Evolutionary conservation across 768 basidiomycete genomes (phyloP), one percentile per base, ranked within the genome.

Genomic region (Auricularia heimuer): DNA sequence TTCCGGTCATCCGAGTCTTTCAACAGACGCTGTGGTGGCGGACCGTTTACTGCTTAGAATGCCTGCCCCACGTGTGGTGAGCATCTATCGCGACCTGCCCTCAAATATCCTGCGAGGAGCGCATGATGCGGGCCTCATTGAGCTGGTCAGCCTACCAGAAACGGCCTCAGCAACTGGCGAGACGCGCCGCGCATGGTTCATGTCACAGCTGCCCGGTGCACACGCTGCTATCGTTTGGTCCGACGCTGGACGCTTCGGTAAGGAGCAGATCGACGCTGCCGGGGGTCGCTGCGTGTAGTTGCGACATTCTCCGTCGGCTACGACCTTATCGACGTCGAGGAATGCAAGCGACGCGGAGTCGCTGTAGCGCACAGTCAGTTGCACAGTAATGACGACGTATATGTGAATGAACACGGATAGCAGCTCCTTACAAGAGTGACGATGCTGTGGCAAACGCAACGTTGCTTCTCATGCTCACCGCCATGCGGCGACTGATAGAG

Each of bases 241-340:
- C 16, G 14, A 33, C 14, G 29, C 12, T 14, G 29, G 29, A 14
- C 56, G 56, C 11, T 29, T 60, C 24, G 33, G 56, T 8, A 35
- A 29, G 56, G 29, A 35, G 14, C 29, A 60, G 2, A 14, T 60
- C 33, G 56, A 60, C 56, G 10, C 33, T 7, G 56, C 56, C 7
- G 56, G 56, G 29, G 14, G 24, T 14, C 24, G 56, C 34, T 60
- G 11, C 21, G 29, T 14, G 56, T 35, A 10, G 56, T 60, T 24
- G 56, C 56, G 56, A 60, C 56, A 24, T 60, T n/a, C 18, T 60
- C 56, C 18, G 56, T 60, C 14, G 56, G 56, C 4, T 35, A 60
- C 24, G 56, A 60, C 29, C 56, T n/a, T 35, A 60, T 60, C 56
- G 56, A 60, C 29, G 56, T 60, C 56, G 56, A 60, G 7, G 56